phyloP scores from a whole-genome alignment of 805 yeast species.

The Jamesozyma piceae region DNA sequence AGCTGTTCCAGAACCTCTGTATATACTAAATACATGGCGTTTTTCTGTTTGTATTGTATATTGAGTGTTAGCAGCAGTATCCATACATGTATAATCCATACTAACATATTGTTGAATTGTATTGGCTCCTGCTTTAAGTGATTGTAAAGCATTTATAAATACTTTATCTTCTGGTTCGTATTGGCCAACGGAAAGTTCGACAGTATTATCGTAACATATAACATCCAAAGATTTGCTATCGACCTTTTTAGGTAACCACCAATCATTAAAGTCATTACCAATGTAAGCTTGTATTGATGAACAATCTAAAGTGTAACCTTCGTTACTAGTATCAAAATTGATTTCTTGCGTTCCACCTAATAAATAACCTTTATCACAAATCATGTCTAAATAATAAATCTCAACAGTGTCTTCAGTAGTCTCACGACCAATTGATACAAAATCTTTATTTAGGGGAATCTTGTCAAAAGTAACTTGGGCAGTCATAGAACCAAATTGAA shows the following conservation, averaged over 20 bases:
- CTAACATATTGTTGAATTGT: slow-evolving; percentile 17
- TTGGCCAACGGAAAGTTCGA: slow-evolving; percentile 15
- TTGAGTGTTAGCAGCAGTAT: slow-evolving; percentile 20
- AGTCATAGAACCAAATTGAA: slow-evolving; percentile 23
- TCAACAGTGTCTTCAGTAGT: slow-evolving; percentile 29
- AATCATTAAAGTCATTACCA: slow-evolving; percentile 29
- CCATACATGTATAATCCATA: slow-evolving; percentile 21
- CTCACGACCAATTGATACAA: slow-evolving; percentile 24
- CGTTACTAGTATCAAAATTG: slow-evolving; percentile 26
- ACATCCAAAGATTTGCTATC: slow-evolving; percentile 11
- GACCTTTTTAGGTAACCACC: slow-evolving; percentile 25
- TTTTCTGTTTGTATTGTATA: slow-evolving; percentile 11
- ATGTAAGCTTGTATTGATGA: slow-evolving; percentile 16
- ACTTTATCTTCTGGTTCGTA: slow-evolving; percentile 24
- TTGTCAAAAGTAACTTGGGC: slow-evolving; percentile 24
- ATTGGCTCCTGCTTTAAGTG: slow-evolving; percentile 13
- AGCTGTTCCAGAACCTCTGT: slow-evolving; percentile 9
- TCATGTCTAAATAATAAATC: slow-evolving; percentile 28
- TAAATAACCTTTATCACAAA: slow-evolving; percentile 26
- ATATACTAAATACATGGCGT: slow-evolving; percentile 6
- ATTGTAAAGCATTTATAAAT: slow-evolving; percentile 30
- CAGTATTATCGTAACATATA: slow-evolving; percentile 18
- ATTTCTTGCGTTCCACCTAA: slow-evolving; percentile 24
- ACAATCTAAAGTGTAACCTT: slow-evolving; percentile 31
- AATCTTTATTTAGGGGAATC: slow-evolving; percentile 9